Evolutionary conservation across 2,329 filamentous ascomycete genomes (phyloP).

Genomic region (Aspergillus ochraceus): DNA sequence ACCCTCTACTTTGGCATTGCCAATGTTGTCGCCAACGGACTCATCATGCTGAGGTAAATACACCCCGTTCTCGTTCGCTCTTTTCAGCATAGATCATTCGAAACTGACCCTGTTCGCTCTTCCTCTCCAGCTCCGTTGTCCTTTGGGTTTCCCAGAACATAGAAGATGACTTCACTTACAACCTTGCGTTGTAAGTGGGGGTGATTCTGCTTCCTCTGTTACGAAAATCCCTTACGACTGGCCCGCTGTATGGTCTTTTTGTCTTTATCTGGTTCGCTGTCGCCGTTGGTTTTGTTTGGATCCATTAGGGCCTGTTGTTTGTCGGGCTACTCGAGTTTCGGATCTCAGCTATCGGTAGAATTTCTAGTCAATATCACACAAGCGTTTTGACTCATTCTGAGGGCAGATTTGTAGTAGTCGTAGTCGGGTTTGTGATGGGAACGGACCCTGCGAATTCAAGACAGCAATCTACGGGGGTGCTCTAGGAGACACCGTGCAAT

Average conservation of each 20-base stretch:
- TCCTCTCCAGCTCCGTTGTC: constrained; percentile 55
- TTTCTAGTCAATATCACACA: neutral
- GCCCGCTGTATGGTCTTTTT: neutral
- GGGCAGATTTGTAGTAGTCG: no score
- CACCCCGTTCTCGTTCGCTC: neutral
- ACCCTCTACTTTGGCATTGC: constrained; percentile 68
- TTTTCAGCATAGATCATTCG: neutral
- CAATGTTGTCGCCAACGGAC: constrained; percentile 63
- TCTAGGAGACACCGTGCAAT: no score
- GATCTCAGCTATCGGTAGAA: neutral
- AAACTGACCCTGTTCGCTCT: constrained; percentile 16
- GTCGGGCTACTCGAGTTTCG: neutral
- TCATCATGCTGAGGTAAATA: constrained; percentile 67
- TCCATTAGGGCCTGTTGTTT: neutral
- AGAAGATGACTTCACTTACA: constrained; percentile 72
- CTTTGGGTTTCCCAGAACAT: constrained; percentile 72
- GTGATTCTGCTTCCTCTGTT: neutral
- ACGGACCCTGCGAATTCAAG: neutral
- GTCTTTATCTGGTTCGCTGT: neutral
- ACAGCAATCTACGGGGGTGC: neutral
- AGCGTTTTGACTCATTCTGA: neutral
- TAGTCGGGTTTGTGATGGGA: no score
- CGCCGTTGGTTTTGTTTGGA: neutral
- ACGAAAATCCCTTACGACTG: neutral
- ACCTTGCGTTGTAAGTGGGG: constrained; percentile 56